Percentiles rank a stretch among this genome's conserved stretches.
These are phyloP conservation scores for Naganishia liquefaciens DNA, from an alignment of 1,284 basidiomycete species.

Conservation along the genomic window DNA sequence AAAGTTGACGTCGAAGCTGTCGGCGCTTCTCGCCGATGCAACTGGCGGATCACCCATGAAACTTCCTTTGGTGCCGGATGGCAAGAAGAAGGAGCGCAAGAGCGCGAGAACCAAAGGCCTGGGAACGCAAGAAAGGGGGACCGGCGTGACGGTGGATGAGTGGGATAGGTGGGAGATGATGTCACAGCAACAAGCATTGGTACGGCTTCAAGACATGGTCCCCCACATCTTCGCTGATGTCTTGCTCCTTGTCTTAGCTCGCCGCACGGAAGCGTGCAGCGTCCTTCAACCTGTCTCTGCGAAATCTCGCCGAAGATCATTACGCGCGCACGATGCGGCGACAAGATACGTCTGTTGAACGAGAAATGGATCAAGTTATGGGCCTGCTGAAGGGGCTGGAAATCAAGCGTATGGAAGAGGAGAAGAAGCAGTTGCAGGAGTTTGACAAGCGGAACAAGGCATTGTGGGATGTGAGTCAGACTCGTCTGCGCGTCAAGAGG, in stretches of 20 bases:
- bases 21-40: slow-evolving; percentile 9
- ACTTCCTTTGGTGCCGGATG: no score
- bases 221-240: neutral
- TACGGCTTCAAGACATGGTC: neutral
- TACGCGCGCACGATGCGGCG: slow-evolving; percentile 12
- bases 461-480: slow-evolving; percentile 56
- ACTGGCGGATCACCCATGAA: neutral
- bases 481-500: neutral
- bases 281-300: slow-evolving; percentile 21
- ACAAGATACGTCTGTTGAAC: slow-evolving; percentile 13
- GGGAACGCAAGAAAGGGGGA: neutral
- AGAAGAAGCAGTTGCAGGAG: slow-evolving; percentile 56
- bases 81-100: no score
- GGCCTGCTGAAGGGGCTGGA: slow-evolving; percentile 25
- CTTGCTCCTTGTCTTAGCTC: neutral
- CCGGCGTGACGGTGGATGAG: slow-evolving; percentile 27
- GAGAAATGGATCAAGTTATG: slow-evolving; percentile 28
- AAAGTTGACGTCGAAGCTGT: slow-evolving; percentile 12
- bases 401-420: slow-evolving; percentile 47
- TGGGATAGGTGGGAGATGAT: slow-evolving; percentile 34
- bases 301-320: slow-evolving; percentile 16
- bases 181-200: slow-evolving; percentile 30
- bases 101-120: neutral
- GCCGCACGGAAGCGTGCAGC: slow-evolving; percentile 18
- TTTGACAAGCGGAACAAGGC: slow-evolving; percentile 61